These are phyloP conservation scores for Pleurotus giganteus DNA, from an alignment of 768 basidiomycete genomes.

Conservation along the genomic window DNA sequence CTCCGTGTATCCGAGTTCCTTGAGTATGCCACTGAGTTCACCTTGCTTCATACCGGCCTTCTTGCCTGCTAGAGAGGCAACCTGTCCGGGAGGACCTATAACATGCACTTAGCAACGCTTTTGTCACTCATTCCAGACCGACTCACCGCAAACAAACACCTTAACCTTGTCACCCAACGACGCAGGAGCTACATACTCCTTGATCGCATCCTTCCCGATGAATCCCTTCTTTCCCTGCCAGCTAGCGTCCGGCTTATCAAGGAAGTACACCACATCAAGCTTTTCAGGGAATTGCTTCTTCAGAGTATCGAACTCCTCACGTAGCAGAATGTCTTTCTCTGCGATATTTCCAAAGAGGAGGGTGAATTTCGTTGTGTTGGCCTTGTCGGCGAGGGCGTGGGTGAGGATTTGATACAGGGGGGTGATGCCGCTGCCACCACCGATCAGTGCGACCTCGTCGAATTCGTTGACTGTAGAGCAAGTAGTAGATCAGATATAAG, in stretches of 20 bases:
- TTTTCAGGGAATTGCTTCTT: constrained; percentile 66
- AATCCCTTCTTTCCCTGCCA: constrained; percentile 73
- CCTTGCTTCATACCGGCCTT: constrained; percentile 91
- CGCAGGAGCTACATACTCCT: constrained; percentile 66
- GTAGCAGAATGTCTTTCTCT: constrained; percentile 87
- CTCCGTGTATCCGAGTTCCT: constrained; percentile 81
- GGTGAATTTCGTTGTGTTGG: constrained; percentile 93
- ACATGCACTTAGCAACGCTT: not conserved
- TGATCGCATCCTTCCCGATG: constrained; percentile 69
- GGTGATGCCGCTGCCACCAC: constrained; percentile 92
- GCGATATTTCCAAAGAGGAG: constrained; percentile 90
- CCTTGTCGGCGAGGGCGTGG: constrained; percentile 66
- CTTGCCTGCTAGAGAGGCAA: constrained; percentile 84
- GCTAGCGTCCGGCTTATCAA: constrained; percentile 68
- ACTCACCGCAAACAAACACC: constrained; percentile 67
- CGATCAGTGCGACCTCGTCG: constrained; percentile 84
- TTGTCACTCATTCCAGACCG: not conserved
- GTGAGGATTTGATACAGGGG: constrained; percentile 81
- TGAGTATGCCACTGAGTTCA: constrained; percentile 75
- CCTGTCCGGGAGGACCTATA: constrained; percentile 81
- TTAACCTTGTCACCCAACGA: constrained; percentile 76
- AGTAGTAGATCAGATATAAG: not conserved
- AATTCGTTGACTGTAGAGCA: constrained; percentile 68
- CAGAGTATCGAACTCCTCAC: constrained; percentile 70
- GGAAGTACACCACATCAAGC: constrained; percentile 80